A percentile compares a stretch with the other conserved stretches of the same genome.
Evolutionary conservation across 164 flowering plant species (phyloP).

Genomic region (Stephania cephalantha): DNA sequence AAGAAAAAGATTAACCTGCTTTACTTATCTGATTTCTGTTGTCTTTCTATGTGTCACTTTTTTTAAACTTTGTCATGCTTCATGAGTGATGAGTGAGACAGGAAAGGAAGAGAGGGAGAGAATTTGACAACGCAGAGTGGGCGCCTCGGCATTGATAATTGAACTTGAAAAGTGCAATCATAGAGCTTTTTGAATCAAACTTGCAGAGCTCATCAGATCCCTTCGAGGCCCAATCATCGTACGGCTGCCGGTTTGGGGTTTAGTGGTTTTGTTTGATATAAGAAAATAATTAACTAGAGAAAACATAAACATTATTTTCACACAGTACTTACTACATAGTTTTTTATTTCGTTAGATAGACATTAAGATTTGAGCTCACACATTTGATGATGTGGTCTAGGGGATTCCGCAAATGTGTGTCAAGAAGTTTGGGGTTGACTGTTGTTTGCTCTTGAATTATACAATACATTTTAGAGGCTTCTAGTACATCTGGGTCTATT

Average conservation of each 20-base stretch:
- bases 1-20: not conserved
- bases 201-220: not conserved
- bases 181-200: not conserved
- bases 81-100: not conserved
- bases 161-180: not conserved
- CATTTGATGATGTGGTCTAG: no score
- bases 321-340: no score
- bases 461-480: no score
- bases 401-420: no score
- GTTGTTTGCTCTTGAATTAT: no score
- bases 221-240: not conserved
- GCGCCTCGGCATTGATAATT: not conserved
- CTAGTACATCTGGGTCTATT: no score
- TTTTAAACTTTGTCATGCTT: not conserved
- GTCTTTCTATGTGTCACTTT: not conserved
- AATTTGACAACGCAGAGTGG: not conserved
- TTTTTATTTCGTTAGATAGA: no score
- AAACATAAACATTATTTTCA: no score
- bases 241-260: not conserved
- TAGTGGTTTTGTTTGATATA: not conserved
- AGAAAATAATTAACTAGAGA: no score
- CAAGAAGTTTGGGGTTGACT: no score
- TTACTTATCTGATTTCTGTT: not conserved
- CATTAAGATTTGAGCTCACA: no score
- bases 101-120: not conserved